phyloP scores from a whole-genome alignment of 805 yeast genomes.

The Saccharomycopsis vini region DNA sequence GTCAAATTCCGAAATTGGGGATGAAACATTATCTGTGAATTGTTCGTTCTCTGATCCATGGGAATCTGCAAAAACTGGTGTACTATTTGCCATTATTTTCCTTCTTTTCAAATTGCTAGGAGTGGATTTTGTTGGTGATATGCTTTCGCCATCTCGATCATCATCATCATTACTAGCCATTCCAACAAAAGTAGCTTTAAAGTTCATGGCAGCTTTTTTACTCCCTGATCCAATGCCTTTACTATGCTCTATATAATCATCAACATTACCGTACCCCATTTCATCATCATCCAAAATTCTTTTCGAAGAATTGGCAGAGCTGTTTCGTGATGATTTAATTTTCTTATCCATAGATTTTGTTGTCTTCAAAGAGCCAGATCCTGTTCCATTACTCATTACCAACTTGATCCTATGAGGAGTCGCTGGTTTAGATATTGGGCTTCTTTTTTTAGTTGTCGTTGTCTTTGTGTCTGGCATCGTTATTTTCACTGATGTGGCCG shows the following conservation, averaged over 20 bases:
- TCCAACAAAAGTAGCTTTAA: too few relatives aligned
- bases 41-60: neutral
- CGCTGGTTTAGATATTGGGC: neutral
- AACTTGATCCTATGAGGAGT: too few relatives aligned
- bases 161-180: neutral
- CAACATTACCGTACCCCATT: neutral
- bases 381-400: too few relatives aligned
- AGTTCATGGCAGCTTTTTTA: neutral
- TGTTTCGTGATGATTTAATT: too few relatives aligned
- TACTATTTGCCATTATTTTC: neutral
- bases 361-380: too few relatives aligned
- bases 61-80: neutral
- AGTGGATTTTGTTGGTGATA: neutral
- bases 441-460: too few relatives aligned
- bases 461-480: too few relatives aligned
- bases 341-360: neutral
- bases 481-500: too few relatives aligned
- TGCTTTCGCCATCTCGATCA: too few relatives aligned
- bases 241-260: neutral
- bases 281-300: slow-evolving; percentile 11
- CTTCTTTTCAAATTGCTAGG: neutral
- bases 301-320: slow-evolving; percentile 7
- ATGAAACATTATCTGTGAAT: neutral
- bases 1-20: neutral
- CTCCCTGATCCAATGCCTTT: neutral